phyloP scores from a whole-genome alignment of 2,329 filamentous ascomycete genomes.

The Ceratocystis smalleyi region DNA sequence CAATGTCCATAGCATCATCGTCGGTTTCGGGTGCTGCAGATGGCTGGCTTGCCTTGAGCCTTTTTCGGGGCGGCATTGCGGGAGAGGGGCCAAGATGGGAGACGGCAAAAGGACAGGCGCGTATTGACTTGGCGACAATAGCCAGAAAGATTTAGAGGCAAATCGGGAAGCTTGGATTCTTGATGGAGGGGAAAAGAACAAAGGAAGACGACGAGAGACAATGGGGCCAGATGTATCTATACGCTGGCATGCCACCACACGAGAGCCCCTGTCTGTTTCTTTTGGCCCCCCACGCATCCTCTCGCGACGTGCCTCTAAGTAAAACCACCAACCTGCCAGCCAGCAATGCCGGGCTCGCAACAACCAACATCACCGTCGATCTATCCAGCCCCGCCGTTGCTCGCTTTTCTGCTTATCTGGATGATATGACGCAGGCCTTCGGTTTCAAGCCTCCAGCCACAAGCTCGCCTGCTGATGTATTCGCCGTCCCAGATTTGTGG shows the following conservation, averaged over 20 bases:
- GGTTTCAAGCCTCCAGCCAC: not conserved
- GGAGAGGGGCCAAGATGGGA: not conserved
- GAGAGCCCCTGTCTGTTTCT: not conserved
- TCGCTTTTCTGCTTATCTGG: not conserved
- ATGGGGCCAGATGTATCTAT: conserved; percentile 4
- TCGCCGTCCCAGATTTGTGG: conserved; percentile 48
- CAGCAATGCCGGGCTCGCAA: too few relatives aligned
- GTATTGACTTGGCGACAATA: not conserved
- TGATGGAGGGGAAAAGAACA: not conserved
- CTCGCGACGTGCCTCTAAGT: not conserved
- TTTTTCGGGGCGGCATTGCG: conserved; percentile 56
- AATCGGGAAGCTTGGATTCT: not conserved
- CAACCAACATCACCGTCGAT: too few relatives aligned
- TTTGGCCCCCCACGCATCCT: not conserved
- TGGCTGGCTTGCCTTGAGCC: conserved; percentile 38
- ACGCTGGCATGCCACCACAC: not conserved
- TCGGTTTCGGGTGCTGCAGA: conserved; percentile 36
- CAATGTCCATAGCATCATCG: conserved; percentile 46
- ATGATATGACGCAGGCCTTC: not conserved
- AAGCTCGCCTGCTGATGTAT: conserved; percentile 34
- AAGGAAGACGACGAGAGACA: not conserved
- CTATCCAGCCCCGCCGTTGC: not conserved
- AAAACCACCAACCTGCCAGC: not conserved
- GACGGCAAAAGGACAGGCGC: not conserved
- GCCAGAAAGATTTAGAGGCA: not conserved